Evolutionary conservation across 352 stramenopile species (phyloP).

Genomic region (Pythium brachiatum): DNA sequence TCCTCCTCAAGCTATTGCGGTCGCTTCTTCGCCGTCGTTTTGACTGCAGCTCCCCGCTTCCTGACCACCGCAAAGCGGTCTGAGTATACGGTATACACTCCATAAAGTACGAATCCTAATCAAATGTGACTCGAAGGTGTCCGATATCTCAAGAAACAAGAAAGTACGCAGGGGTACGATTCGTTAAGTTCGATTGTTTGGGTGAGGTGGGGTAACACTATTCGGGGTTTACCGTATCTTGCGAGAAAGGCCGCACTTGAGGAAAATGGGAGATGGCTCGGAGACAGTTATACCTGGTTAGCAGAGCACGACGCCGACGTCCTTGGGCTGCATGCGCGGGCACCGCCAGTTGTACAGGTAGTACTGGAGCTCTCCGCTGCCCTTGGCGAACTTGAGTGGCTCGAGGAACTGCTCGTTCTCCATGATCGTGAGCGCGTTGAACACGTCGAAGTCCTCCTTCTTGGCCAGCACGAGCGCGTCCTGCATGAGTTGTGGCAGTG

Average conservation of each 20-base stretch:
- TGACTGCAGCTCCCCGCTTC: conserved; percentile 4
- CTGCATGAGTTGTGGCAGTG: conserved; percentile 62
- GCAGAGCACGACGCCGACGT: conserved; percentile 53
- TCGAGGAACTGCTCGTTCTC: conserved; percentile 57
- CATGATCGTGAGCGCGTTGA: conserved; percentile 73
- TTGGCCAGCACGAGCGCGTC: conserved; percentile 62
- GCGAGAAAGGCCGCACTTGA: background rate
- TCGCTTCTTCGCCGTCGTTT: conserved; percentile 2
- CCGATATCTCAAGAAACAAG: too few relatives aligned
- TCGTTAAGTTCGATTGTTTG: conserved; percentile 24
- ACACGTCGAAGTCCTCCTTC: conserved; percentile 51
- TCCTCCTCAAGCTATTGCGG: background rate
- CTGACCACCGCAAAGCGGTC: conserved; percentile 20
- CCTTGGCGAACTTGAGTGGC: conserved; percentile 57
- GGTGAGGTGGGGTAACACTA: background rate
- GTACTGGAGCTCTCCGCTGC: conserved; percentile 66
- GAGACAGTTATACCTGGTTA: background rate
- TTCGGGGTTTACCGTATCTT: background rate
- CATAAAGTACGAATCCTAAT: background rate
- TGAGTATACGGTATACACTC: conserved; percentile 8
- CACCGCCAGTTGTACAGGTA: conserved; percentile 83
- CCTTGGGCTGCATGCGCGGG: conserved; percentile 46
- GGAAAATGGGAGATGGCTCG: background rate
- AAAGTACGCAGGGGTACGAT: background rate
- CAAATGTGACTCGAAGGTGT: background rate